Percentiles rank a stretch among this genome's conserved stretches.
Evolutionary conservation across 1,284 basidiomycete genomes (phyloP).

Genomic region (Chalciporus sp.): DNA sequence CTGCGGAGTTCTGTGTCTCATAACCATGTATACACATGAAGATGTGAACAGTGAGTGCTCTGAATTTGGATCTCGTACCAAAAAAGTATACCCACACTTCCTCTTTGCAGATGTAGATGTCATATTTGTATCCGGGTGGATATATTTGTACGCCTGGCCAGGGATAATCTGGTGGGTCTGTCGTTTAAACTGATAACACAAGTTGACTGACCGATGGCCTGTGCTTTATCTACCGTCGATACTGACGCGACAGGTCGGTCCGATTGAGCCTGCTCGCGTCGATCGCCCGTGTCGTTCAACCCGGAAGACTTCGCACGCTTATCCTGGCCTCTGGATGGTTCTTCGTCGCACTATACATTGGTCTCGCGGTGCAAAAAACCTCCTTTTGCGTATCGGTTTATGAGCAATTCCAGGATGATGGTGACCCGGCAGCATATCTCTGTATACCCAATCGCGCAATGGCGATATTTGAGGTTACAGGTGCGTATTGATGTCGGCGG

Average conservation of each 20-base stretch:
- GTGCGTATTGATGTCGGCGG: not conserved
- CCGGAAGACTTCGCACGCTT: constrained; percentile 1
- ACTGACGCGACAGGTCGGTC: constrained; percentile 4
- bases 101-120: not conserved
- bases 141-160: not conserved
- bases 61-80: not conserved
- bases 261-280: constrained; percentile 11
- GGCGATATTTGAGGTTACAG: not conserved
- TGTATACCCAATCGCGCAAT: not conserved
- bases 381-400: not conserved
- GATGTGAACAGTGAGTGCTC: not conserved
- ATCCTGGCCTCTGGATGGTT: constrained; percentile 1
- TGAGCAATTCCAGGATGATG: not conserved
- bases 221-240: not conserved
- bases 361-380: not conserved
- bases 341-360: not conserved
- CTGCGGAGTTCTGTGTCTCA: not conserved
- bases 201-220: not conserved
- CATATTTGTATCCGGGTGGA: not conserved
- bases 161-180: not conserved
- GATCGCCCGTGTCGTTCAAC: constrained; percentile 6
- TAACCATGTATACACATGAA: not conserved
- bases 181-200: not conserved
- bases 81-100: not conserved
- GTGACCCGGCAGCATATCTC: not conserved